A percentile compares a stretch with the other conserved stretches of the same genome.
These are phyloP conservation scores for Plectosphaerella cucumerina DNA, from an alignment of 2,329 filamentous ascomycete species.

Conservation along the genomic window DNA sequence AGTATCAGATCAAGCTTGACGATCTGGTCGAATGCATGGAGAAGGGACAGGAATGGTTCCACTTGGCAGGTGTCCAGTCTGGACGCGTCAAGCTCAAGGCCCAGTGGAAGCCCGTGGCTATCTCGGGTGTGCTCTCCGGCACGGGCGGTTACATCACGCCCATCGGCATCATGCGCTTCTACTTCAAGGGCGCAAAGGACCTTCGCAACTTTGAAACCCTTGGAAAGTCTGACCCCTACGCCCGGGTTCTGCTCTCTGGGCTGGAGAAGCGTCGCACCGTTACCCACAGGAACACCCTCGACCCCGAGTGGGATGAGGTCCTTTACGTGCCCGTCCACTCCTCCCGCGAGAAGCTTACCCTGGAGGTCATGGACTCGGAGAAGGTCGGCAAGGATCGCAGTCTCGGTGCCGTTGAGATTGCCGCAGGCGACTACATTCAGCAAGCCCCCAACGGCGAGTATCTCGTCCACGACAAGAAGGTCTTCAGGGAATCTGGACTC, in stretches of 20 bases:
- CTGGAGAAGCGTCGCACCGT: slow-evolving; percentile 90
- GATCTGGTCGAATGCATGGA: slow-evolving; percentile 88
- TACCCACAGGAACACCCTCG: slow-evolving; percentile 92
- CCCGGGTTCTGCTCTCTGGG: slow-evolving; percentile 81
- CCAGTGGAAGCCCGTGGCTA: slow-evolving; percentile 91
- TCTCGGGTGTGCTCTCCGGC: slow-evolving; percentile 71
- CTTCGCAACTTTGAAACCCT: slow-evolving; percentile 91
- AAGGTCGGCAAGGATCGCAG: slow-evolving; percentile 86
- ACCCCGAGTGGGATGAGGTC: slow-evolving; percentile 94
- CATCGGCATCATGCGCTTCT: slow-evolving; percentile 90
- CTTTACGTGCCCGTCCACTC: slow-evolving; percentile 91
- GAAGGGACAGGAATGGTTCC: slow-evolving; percentile 96
- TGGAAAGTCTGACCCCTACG: slow-evolving; percentile 96
- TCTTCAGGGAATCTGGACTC: slow-evolving; percentile 61
- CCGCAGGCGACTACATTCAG: slow-evolving; percentile 71
- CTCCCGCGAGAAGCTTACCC: slow-evolving; percentile 71
- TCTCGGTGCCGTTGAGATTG: slow-evolving; percentile 75
- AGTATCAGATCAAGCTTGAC: slow-evolving; percentile 91
- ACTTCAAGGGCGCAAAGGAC: slow-evolving; percentile 78
- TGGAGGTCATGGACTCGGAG: slow-evolving; percentile 98
- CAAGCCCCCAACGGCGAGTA: slow-evolving; percentile 81
- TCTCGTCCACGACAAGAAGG: slow-evolving; percentile 72
- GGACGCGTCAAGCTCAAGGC: slow-evolving; percentile 87
- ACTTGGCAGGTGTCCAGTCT: slow-evolving; percentile 72
- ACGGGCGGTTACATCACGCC: slow-evolving; percentile 89